A percentile compares a stretch with the other conserved stretches of the same genome.
phyloP scores from a whole-genome alignment of 768 basidiomycete species.

The Auricularia sp. region DNA sequence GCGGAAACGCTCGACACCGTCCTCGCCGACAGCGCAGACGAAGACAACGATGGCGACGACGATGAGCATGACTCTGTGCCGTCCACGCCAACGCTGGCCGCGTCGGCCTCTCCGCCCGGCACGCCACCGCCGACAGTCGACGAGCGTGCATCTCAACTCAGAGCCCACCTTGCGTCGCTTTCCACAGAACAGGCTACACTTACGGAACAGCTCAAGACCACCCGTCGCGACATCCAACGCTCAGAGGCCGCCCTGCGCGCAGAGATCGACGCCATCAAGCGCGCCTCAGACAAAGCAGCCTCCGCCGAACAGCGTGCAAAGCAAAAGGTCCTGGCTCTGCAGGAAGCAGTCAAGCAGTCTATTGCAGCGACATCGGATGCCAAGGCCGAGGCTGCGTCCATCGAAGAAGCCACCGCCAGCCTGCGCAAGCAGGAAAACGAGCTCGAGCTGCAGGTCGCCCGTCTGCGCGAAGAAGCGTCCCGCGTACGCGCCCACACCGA shows the following conservation, averaged over 20 bases:
- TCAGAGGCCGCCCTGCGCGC: constrained; percentile 69
- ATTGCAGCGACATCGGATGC: constrained; percentile 42
- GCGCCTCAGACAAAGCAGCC: constrained; percentile 70
- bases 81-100: constrained; percentile 13
- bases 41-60: not conserved
- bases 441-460: constrained; percentile 24
- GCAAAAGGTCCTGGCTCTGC: constrained; percentile 79
- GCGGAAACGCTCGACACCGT: not conserved
- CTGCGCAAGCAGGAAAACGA: not conserved
- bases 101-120: constrained; percentile 14
- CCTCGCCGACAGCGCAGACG: not conserved
- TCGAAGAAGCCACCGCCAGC: constrained; percentile 24
- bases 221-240: constrained; percentile 74
- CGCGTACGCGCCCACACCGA: constrained; percentile 21
- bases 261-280: constrained; percentile 77
- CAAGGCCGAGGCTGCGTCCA: constrained; percentile 28
- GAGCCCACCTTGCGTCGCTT: constrained; percentile 53
- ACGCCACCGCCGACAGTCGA: constrained; percentile 44
- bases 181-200: constrained; percentile 61
- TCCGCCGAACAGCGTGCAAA: constrained; percentile 68
- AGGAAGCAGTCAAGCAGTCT: constrained; percentile 79
- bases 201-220: constrained; percentile 58
- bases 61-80: constrained; percentile 4
- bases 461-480: constrained; percentile 20
- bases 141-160: constrained; percentile 56